Evolutionary conservation across 2,329 filamentous ascomycete genomes (phyloP), one percentile per base, ranked within the genome.

Genomic region (Canariomyces notabilis): DNA sequence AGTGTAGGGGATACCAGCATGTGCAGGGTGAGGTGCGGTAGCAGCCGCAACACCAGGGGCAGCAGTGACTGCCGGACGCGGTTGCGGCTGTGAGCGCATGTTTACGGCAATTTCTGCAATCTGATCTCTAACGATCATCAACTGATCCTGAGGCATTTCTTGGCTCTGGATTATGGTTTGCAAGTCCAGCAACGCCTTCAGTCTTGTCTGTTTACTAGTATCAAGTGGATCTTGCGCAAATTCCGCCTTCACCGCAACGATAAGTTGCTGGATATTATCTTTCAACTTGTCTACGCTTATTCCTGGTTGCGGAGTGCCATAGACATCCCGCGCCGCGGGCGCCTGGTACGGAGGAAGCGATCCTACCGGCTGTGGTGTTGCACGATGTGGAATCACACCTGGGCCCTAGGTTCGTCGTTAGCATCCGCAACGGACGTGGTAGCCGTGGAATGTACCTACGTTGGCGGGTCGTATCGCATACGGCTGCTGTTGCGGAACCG

Each of bases 121-220:
- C 77, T 93, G 88, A 64, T 85, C 83, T 67, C 85, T 87, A 67
- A 95, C 86, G 65, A 86, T 80, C 67, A 86, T 82, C 63, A 95
- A 77, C 70, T 95, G 87, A 61, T 90, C 83, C 59, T 82, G 81
- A 49, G 84, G 84, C 64, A 95, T 75, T 62, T 83, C 82, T 66
- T 89, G 85, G 57, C 76, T 83, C 65, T 87, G 82, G 62, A 96
- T 73, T 56, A 91, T 79, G 57, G 76, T 81, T 70, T 95, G 88
- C 54, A 97, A 77, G 66, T 93, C 87, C 67, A 90, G 73, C 58
- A 96, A 79, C 53, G 89, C 89, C 69, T 88, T 87, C 61, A 95
- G 73, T 68, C 86, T 87, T 61, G 80, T 83, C 64, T 88, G 84
- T 63, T 88, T 76, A 67, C 81, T 79, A 67, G 75, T 69, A 72